Evolutionary conservation across 768 basidiomycete species (phyloP).

Genomic region (Mycena leptocephala): DNA sequence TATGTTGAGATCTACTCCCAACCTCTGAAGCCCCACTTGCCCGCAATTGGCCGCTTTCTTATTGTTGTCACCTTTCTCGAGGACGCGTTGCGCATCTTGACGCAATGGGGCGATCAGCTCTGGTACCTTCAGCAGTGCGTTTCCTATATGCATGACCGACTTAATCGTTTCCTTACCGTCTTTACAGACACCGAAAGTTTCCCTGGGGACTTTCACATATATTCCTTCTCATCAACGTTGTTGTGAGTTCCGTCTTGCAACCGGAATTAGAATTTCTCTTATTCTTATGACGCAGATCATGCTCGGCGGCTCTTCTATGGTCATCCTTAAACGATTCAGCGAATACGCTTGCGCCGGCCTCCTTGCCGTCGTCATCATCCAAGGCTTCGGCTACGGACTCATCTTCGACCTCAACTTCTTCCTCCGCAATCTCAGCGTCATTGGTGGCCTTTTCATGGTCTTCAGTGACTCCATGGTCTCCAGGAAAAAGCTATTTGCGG

Average conservation of each 20-base stretch:
- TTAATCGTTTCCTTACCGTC: no score
- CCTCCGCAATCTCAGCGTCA: slow-evolving; percentile 98
- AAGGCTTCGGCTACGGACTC: slow-evolving; percentile 98
- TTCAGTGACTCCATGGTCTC: slow-evolving; percentile 96
- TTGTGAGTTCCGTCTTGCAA: slow-evolving; percentile 70
- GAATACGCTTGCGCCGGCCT: slow-evolving; percentile 94
- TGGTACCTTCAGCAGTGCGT: slow-evolving; percentile 98
- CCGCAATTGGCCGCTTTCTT: slow-evolving; percentile 94
- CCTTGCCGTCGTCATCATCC: slow-evolving; percentile 91
- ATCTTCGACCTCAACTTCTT: slow-evolving; percentile 99
- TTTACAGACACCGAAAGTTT: slow-evolving; percentile 90
- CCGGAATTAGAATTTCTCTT: not conserved
- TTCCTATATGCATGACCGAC: no score
- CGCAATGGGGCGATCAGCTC: slow-evolving; percentile 97
- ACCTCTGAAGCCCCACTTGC: slow-evolving; percentile 94
- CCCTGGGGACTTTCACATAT: slow-evolving; percentile 96
- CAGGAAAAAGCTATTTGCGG: slow-evolving; percentile 91
- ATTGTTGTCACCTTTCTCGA: slow-evolving; percentile 99
- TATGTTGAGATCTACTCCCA: slow-evolving; percentile 93
- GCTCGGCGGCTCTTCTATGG: slow-evolving; percentile 86
- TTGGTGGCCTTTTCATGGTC: slow-evolving; percentile 99
- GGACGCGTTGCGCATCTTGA: slow-evolving; percentile 93
- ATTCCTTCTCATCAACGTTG: slow-evolving; percentile 92
- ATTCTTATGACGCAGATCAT: slow-evolving; percentile 79
- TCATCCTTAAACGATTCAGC: slow-evolving; percentile 90